Percentiles rank a stretch among this genome's conserved stretches.
These are phyloP conservation scores for Aspergillus sclerotialis DNA, from an alignment of 2,329 filamentous ascomycete species.

Conservation along the genomic window DNA sequence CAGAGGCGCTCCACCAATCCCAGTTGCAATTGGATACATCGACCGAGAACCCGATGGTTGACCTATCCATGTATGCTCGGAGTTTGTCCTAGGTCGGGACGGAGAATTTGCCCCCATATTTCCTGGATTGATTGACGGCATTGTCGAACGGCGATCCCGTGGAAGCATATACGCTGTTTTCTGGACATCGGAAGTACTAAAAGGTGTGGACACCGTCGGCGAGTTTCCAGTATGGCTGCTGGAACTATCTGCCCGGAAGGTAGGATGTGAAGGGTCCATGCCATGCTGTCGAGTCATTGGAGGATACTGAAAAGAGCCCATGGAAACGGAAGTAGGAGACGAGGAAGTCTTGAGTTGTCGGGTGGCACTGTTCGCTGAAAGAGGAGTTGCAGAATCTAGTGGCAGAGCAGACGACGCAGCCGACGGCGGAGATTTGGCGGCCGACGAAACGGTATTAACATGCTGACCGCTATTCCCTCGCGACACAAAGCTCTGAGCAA, in stretches of 20 bases:
- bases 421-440: constrained; percentile 5
- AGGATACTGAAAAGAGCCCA: constrained; percentile 19
- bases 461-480: constrained; percentile 4
- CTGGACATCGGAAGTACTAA: constrained; percentile 18
- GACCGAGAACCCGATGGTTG: constrained; percentile 8
- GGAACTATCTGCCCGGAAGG: constrained; percentile 18
- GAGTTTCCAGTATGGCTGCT: constrained; percentile 23
- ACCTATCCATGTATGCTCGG: constrained; percentile 7
- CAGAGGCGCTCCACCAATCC: constrained; percentile 11
- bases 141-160: constrained; percentile 7
- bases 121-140: constrained; percentile 9
- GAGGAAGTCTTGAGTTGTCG: constrained; percentile 17
- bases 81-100: constrained; percentile 5
- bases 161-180: constrained; percentile 12
- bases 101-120: constrained; percentile 11
- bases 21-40: constrained; percentile 13
- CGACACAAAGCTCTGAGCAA: no score
- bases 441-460: constrained; percentile 6
- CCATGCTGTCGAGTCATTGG: constrained; percentile 18
- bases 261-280: constrained; percentile 15
- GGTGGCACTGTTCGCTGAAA: constrained; percentile 4
- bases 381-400: constrained; percentile 7
- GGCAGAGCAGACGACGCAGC: constrained; percentile 2
- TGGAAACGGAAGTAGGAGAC: constrained; percentile 20
- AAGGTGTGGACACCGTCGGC: constrained; percentile 16